Percentiles rank a stretch among this genome's conserved stretches.
These are phyloP conservation scores for Dactylellina parvicollis DNA, from an alignment of 2,329 filamentous ascomycete species.

Conservation along the genomic window DNA sequence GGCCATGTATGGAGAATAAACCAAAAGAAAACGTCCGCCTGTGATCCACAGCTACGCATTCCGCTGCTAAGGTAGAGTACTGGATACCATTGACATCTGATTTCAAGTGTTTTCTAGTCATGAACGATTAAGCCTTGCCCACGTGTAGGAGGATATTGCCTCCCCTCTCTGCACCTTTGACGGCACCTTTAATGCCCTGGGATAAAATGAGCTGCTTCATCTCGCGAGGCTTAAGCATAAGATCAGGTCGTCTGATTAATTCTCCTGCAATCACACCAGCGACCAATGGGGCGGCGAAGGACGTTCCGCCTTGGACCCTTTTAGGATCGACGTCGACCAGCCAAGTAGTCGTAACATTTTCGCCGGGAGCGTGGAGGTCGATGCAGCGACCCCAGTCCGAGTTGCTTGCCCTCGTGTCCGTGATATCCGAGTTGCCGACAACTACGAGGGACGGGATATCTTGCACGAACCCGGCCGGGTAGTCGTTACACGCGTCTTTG, in stretches of 20 bases:
- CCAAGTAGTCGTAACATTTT: slow-evolving; percentile 6
- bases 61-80: too few species aligned
- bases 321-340: background rate
- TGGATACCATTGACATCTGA: too few species aligned
- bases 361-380: slow-evolving; percentile 12
- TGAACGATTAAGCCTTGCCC: too few species aligned
- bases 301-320: background rate
- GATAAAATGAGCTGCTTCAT: slow-evolving; percentile 20
- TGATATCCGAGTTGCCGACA: slow-evolving; percentile 61
- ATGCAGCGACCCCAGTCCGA: slow-evolving; percentile 10
- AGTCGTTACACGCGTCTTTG: slow-evolving; percentile 54
- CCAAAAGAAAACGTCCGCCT: too few species aligned
- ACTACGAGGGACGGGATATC: slow-evolving; percentile 62
- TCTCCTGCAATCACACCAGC: slow-evolving; percentile 16
- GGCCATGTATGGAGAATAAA: too few species aligned
- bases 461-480: slow-evolving; percentile 61
- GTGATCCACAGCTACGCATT: too few species aligned
- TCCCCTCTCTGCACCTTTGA: slow-evolving; percentile 3
- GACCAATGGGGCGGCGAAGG: background rate
- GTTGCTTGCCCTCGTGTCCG: slow-evolving; percentile 27
- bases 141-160: slow-evolving; percentile 4
- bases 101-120: too few species aligned
- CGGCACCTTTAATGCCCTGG: slow-evolving; percentile 1
- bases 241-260: slow-evolving; percentile 3
- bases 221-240: background rate